Base-by-base conservation (phyloP, 2,329 filamentous ascomycete species). In the Lachnellula hyalina region DNA sequence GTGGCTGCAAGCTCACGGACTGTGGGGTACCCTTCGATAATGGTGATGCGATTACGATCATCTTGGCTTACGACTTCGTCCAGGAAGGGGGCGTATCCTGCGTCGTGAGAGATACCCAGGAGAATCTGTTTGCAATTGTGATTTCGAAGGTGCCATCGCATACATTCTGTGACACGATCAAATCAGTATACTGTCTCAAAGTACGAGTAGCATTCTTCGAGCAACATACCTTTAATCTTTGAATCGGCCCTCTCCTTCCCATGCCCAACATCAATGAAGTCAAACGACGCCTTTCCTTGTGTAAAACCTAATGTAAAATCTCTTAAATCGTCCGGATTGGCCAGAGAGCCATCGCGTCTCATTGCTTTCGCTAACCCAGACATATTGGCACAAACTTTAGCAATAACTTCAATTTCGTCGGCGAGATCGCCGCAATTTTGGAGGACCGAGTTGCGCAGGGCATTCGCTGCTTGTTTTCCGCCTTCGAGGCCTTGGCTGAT, bases 241-340 rank as follows among this genome's bases (percentile, higher is more conserved):
- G 75, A 76, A 64, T 83, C 80, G 7, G 79, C 77, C 49, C 78
- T 73, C 62, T 84, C 81, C 65, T 83, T 83, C 45, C 77, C 77
- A 61, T 76, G 70, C 35, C 83, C 82, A 51, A 86, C 77, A 63
- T 86, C 82, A 54, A 85, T 72, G 71, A 85, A 86, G 67, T 86
- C 81, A 71, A 85, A 84, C 11, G 76, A 77, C 9, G 80, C 74
- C 59, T 77, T 77, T 56, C 74, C 77, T 67, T 83, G 81, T 48
- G 78, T 83, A 71, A 85, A 86, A 38, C 80, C 84, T 55, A 75
- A 64, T 25, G 76, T 75, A 70, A 86, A 87, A 49, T 85, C 76
- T 55, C 73, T 76, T 23, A 85, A 69, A 41, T 75, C 72, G n/a
- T 66, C 66, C 36, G 74, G 68, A 54, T 66, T 74, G 12, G 73